Evolutionary conservation across 2,329 filamentous ascomycete genomes (phyloP), one percentile per base, ranked within the genome.

Genomic region (Orbilia blumenaviensis): DNA sequence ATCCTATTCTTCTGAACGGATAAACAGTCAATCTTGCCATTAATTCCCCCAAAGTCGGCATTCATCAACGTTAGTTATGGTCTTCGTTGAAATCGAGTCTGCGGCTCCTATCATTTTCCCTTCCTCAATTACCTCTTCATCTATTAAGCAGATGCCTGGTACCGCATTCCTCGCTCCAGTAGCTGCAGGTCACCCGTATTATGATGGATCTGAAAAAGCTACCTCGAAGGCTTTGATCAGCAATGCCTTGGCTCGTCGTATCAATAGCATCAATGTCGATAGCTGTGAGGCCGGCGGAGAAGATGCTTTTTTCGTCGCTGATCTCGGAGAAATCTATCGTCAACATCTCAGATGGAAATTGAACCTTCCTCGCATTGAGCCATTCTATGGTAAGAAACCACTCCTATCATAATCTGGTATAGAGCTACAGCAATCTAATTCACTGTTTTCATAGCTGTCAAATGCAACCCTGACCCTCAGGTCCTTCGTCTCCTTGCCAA

Each of bases 281-380:
- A 87, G 87, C 81, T 99, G 95, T 85, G 91, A 92, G 79, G 89
- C 93, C 60, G 95, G 95, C 80, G 95, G 96, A 71, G 95, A 99
- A 85, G 95, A 98, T 85, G 91, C 95, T 75, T 99, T 99, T 85
- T 99, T 96, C 85, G 94, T 99, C 81, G 94, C 93, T 81, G 95
- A 99, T 86, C 89, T 99, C 81, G 95, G 95, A 84, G 93, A 98
- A 86, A 92, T 99, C 83, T 99, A 99, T 85, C 93, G 95, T 85
- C 95, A 99, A 89, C 94, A 98, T 82, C 86, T 98, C 83, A 92
- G 94, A 84, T 99, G 95, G 95, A 98, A 97, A 89, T 89, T 90
- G 86, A 94, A 96, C 83, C 86, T 99, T 82, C 89, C 90, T 80
- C 91, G 94, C 80, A 92, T 99, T 84, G 95, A 94, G 85, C 95